Base-by-base conservation (phyloP, 1,139 yeast genomes). In the Magnusiomyces magnusii region DNA sequence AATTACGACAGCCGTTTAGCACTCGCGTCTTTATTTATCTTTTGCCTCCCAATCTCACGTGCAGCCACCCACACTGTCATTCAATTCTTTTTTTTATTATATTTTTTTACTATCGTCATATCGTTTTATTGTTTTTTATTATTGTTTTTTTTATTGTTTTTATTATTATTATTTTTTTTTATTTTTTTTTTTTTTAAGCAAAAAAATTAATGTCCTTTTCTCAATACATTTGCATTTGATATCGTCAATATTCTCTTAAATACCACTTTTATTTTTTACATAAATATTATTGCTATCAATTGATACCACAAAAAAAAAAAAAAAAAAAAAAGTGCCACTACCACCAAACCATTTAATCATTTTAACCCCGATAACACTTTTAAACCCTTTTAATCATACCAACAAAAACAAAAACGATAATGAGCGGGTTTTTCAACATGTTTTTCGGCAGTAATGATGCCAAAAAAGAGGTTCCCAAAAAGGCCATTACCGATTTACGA, bases 401-500 rank as follows among this genome's bases (percentile, higher is more conserved):
- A n/a, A n/a, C n/a, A n/a, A n/a, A n/a, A n/a, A n/a, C n/a, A n/a
- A n/a, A n/a, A n/a, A n/a, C n/a, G n/a, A 60, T 21, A 49, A 63
- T 58, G 90, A 81, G 80, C 66, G 86, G 84, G 69, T 72, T 60
- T 24, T 53, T 58, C 2, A 56, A 55, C 19, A 57, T 55, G 56
- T 60, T 87, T 66, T 89, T 88, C 75, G 97, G 97, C 56, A 47
- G 44, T 47, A 77, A 78, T 68, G 78, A 78, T 64, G 80, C 80
- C 66, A 87, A 86, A 76, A 87, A 85, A 71, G 96, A 90, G 70
- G 80, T 83, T 67, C 96, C 98, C 58, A 91, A 90, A 79, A 86
- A 87, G 80, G 97, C 99, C 47, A 93, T 93, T 62, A 87, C 93
- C 58, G 87, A 85, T 66, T 79, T 93, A 65, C 81, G 98, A 64